Evolutionary conservation across 1,284 basidiomycete species (phyloP), one percentile per base, ranked within the genome.

Genomic region (Cutaneotrichosporon sp.): DNA sequence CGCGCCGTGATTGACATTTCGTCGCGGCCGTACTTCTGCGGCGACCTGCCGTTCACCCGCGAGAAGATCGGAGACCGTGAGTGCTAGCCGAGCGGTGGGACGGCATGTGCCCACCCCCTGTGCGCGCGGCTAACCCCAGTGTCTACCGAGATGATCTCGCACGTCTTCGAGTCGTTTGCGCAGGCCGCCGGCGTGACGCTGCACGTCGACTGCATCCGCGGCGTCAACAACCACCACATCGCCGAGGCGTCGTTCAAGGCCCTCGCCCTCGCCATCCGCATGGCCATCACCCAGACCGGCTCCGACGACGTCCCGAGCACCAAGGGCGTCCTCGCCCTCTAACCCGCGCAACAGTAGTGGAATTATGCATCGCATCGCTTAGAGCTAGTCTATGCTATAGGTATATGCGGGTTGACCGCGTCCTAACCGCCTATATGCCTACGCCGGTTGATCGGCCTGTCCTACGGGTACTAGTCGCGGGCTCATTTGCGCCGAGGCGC

Each of bases 161-260:
- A 81, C 64, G 64, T 81, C 27, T 68, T 80, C n/a, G 77, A 80
- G 67, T 77, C 76, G 4, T 80, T 80, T 59, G 78, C 79, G 9
- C 76, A 76, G 54, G 77, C 73, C 4, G 78, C 75, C 42, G 79
- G 80, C 49, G 79, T 81, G 4, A 80, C 79, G 3, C 69, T 79
- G 20, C 97, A 99, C 75, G 86, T 99, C 54, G 97, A 99, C 77
- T 91, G 91, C 45, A 83, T 99, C 58, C 84, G 93, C 34, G 97
- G 97, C 54, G 89, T 92, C 71, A 99, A 99, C 81, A 97, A 99
- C 77, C 97, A 99, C 79, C 97, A 99, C 81, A 87, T 91, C 63
- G 87, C 94, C 34, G 97, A 99, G 80, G 92, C 94, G 5, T 92
- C 95, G 7, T 99, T 99, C 86, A 99, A 99, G 81, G 95, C 95